Conservation (phyloP, 768 basidiomycete genomes). For the Serendipita sp. region DNA sequence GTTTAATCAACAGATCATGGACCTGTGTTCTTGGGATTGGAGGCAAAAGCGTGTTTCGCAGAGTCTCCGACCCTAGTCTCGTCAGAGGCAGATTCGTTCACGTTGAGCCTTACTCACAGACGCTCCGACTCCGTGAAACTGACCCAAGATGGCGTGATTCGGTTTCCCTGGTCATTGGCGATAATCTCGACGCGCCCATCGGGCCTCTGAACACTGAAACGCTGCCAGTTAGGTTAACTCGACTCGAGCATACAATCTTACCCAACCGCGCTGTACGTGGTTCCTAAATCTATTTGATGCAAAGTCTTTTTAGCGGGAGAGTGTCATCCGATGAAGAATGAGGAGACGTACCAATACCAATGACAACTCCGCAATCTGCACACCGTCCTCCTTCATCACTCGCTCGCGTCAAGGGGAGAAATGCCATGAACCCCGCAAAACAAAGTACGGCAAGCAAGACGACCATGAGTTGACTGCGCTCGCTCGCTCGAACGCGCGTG, state of each 20-base stretch:
- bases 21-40: constrained; percentile 2
- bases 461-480: background rate
- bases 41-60: constrained; percentile 23
- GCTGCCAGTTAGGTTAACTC: constrained; percentile 29
- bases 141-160: constrained; percentile 51
- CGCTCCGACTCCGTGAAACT: constrained; percentile 44
- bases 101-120: constrained; percentile 20
- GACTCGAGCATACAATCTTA: constrained; percentile 20
- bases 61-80: constrained; percentile 24
- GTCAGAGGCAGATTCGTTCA: background rate
- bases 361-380: background rate
- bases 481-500: background rate
- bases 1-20: background rate
- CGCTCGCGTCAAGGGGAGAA: background rate
- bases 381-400: background rate
- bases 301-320: background rate
- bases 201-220: constrained; percentile 25
- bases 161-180: constrained; percentile 40
- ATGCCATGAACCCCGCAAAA: background rate
- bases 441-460: background rate
- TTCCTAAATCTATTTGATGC: background rate
- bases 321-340: background rate
- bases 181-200: constrained; percentile 49
- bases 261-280: constrained; percentile 3
- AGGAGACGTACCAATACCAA: constrained; percentile 4